Evolutionary conservation across 2,329 filamentous ascomycete species (phyloP).

Genomic region (Aspergillus hiratsukae): DNA sequence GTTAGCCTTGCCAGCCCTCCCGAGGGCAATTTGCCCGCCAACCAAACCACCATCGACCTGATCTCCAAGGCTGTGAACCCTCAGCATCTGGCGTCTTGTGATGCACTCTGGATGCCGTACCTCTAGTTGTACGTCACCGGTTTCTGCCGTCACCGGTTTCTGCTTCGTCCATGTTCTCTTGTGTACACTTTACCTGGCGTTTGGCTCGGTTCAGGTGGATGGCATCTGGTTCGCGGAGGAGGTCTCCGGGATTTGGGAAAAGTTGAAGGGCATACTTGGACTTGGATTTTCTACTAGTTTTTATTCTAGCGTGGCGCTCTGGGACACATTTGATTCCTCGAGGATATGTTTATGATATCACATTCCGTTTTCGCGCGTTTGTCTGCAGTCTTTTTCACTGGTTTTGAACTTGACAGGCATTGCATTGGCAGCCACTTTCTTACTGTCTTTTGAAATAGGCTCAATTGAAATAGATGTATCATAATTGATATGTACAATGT

Average conservation of each 20-base stretch:
- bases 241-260: slow-evolving; percentile 1
- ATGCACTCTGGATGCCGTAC: slow-evolving; percentile 97
- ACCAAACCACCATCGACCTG: slow-evolving; percentile 94
- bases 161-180: slow-evolving; percentile 8
- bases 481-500: not conserved
- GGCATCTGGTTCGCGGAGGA: not conserved
- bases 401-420: not conserved
- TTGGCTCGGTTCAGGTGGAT: slow-evolving; percentile 7
- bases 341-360: slow-evolving; percentile 14
- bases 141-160: not conserved
- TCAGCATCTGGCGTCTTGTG: slow-evolving; percentile 78
- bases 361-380: slow-evolving; percentile 12
- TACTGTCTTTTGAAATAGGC: not conserved
- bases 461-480: not conserved
- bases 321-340: slow-evolving; percentile 9
- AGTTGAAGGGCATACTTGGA: not conserved
- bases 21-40: slow-evolving; percentile 76
- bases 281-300: slow-evolving; percentile 1
- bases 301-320: slow-evolving; percentile 23
- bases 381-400: slow-evolving; percentile 7
- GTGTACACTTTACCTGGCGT: slow-evolving; percentile 13
- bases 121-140: slow-evolving; percentile 49
- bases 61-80: slow-evolving; percentile 92
- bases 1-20: slow-evolving; percentile 75
- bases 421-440: slow-evolving; percentile 1